These are phyloP conservation scores for Prunus padus DNA, from an alignment of 306 rosid species.

Conservation along the genomic window DNA sequence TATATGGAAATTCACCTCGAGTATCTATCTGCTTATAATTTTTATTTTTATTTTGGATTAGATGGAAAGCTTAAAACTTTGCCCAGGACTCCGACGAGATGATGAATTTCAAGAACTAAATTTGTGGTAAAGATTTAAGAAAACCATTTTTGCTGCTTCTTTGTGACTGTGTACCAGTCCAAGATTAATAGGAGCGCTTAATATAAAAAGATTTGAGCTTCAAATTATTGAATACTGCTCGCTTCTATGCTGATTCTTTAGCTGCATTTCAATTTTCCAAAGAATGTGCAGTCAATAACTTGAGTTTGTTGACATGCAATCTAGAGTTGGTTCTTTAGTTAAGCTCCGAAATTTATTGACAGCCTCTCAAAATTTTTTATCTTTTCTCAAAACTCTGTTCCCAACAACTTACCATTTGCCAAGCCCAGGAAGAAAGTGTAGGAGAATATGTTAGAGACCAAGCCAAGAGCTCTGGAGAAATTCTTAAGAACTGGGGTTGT, in stretches of 20 bases:
- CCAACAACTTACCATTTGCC: slow-evolving; percentile 36
- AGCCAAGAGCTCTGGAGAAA: slow-evolving; percentile 32
- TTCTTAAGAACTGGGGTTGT: slow-evolving; percentile 73
- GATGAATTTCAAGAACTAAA: not conserved
- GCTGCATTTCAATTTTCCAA: not conserved
- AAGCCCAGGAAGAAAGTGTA: slow-evolving; percentile 21
- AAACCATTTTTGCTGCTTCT: not conserved
- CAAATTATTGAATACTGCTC: not conserved
- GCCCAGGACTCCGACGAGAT: not conserved
- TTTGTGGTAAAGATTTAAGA: not conserved
- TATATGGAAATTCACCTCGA: not conserved
- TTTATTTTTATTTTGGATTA: not conserved
- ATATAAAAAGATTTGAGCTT: not conserved
- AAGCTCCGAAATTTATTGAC: slow-evolving; percentile 44
- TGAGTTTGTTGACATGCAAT: slow-evolving; percentile 25
- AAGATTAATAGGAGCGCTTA: too few relatives aligned
- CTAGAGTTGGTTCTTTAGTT: slow-evolving; percentile 18
- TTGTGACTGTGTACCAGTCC: too few relatives aligned
- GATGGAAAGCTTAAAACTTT: not conserved
- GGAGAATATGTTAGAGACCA: slow-evolving; percentile 20
- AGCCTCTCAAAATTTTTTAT: slow-evolving; percentile 12
- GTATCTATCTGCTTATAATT: not conserved
- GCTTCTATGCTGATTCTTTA: not conserved
- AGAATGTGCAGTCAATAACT: not conserved
- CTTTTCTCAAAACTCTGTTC: not conserved